Percentiles rank a stretch among this genome's conserved stretches.
Evolutionary conservation across 1,284 basidiomycete species (phyloP).

Genomic region (Cryptococcus sp.): DNA sequence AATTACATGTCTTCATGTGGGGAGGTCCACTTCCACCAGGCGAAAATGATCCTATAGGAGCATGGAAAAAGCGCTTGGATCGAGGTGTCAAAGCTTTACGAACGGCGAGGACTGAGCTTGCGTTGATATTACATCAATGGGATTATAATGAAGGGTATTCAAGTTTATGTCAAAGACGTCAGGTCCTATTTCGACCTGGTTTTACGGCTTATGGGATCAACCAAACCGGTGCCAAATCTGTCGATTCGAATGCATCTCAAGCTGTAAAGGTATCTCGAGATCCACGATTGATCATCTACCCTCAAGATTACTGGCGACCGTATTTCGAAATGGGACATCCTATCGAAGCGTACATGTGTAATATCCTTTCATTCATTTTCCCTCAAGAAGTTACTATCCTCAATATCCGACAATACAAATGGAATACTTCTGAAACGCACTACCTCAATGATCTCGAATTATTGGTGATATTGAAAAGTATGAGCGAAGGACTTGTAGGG

Average conservation of each 20-base stretch:
- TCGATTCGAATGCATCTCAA: not conserved
- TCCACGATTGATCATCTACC: not conserved
- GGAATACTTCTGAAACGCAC: not conserved
- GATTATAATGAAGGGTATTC: not conserved
- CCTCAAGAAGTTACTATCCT: not conserved
- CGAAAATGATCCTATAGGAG: not conserved
- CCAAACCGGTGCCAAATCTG: not conserved
- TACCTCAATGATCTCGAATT: not conserved
- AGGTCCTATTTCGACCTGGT: constrained; percentile 3
- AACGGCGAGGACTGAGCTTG: not conserved
- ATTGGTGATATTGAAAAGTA: not conserved
- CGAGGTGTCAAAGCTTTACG: not conserved
- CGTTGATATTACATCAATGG: not conserved
- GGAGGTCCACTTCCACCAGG: not conserved
- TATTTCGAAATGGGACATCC: not conserved
- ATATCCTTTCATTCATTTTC: not conserved
- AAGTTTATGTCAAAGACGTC: not conserved
- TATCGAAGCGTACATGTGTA: not conserved
- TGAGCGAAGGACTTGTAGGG: not conserved
- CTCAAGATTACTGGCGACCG: not conserved
- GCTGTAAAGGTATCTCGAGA: not conserved
- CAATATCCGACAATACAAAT: constrained; percentile 3
- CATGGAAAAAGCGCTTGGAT: not conserved
- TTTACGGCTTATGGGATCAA: constrained; percentile 4
- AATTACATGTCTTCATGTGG: constrained; percentile 6